Percentiles rank a stretch among this genome's conserved stretches.
Evolutionary conservation across 352 stramenopile genomes (phyloP).

Genomic region (Phytophthora podocarpi): DNA sequence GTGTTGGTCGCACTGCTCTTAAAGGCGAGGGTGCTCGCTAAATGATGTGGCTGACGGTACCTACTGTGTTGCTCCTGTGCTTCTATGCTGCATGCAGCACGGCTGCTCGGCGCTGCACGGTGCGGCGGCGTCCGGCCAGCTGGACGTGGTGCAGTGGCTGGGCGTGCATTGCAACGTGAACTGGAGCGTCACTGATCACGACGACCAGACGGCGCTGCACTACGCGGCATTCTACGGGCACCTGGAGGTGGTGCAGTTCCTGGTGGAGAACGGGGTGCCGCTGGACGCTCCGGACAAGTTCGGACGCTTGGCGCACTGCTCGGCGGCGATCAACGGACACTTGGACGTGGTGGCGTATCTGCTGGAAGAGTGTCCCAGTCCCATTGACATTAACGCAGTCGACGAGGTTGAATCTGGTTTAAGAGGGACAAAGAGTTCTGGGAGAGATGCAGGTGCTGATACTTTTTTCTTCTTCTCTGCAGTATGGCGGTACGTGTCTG

Average conservation of each 20-base stretch:
- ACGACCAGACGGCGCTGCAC: slow-evolving; percentile 85
- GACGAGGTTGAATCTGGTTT: slow-evolving; percentile 70
- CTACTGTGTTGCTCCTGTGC: not conserved
- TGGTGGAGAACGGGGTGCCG: slow-evolving; percentile 83
- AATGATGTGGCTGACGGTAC: slow-evolving; percentile 9
- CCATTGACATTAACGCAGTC: slow-evolving; percentile 89
- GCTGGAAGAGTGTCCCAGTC: slow-evolving; percentile 77
- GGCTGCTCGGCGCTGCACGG: slow-evolving; percentile 82
- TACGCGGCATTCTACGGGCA: slow-evolving; percentile 90
- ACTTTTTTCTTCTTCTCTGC: not conserved
- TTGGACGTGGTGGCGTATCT: slow-evolving; percentile 86
- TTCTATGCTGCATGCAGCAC: no score
- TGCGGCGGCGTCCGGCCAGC: slow-evolving; percentile 74
- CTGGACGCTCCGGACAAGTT: slow-evolving; percentile 87
- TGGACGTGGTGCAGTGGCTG: slow-evolving; percentile 86
- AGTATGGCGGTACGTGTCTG: slow-evolving; percentile 87
- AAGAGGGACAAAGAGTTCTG: not conserved
- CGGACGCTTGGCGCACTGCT: slow-evolving; percentile 80
- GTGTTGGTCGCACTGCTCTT: not conserved
- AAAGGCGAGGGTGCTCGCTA: not conserved
- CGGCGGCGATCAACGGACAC: slow-evolving; percentile 85
- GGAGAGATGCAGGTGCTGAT: not conserved
- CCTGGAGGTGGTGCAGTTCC: slow-evolving; percentile 83
- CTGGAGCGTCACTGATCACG: slow-evolving; percentile 68
- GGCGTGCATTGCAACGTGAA: slow-evolving; percentile 63